Base-by-base conservation (phyloP, 805 yeast genomes). In the Pichia cephalocereana region DNA sequence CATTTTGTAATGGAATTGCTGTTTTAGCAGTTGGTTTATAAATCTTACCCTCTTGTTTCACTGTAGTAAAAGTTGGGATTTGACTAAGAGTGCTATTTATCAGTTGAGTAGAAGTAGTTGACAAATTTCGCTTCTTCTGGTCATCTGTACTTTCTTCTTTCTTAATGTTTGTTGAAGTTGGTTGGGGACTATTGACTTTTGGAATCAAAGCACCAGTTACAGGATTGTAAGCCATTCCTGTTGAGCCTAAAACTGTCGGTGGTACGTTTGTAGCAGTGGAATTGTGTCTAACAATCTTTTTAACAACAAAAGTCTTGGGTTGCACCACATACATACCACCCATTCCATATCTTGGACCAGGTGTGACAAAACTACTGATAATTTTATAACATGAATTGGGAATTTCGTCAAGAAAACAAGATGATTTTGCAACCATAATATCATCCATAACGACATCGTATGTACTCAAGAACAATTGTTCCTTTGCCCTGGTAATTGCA, bases 401-500 rank as follows among this genome's bases (percentile, higher is more conserved):
- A 4, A 48, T 48, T 8, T 44, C 45, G 11, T 44, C 14, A 1
- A 48, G 14, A 40, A 48, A 48, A 15, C 28, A 28, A 10, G 51
- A 47, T 8, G 42, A 10, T 2, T 12, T n/a, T 2, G 14, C 12
- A 27, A 27, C 9, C 8, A 14, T n/a, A 11, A 18, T 23, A 15
- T 18, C 26, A 7, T 31, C 37, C 10, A 19, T 12, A 31, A 15
- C 17, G 26, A 15, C 17, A 14, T 34, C 37, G 17, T 45, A 58
- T 9, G 56, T 53, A 41, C 65, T 62, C 46, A 63, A 36, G 45
- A 46, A 58, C 4, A 63, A 46, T 23, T 42, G 38, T n/a, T 57
- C 58, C 61, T 84, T 83, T 0, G 96, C 95, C 53, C 99, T 72
- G 0, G 96, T 91, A 41, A 82, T 70, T 0, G 96, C 96, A 12